Conservation (phyloP, 345 rosid species). For the Citrus glauca region DNA sequence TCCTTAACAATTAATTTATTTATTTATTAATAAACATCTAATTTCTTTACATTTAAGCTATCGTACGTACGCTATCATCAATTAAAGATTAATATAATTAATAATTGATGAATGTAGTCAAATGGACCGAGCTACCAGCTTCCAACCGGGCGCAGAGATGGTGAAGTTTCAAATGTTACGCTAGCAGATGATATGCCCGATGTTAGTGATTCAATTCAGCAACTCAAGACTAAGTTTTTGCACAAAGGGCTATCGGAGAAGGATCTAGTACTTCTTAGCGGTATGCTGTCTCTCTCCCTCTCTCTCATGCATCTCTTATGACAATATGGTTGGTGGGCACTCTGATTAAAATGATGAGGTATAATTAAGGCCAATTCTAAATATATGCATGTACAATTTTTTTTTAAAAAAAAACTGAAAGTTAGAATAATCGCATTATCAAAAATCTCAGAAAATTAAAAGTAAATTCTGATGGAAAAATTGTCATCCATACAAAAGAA, state of each 20-base stretch:
- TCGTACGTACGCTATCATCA: too few species aligned
- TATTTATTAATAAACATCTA: too few species aligned
- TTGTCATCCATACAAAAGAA: too few species aligned
- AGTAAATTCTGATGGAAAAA: too few species aligned
- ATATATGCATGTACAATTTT: too few species aligned
- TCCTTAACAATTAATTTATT: too few species aligned
- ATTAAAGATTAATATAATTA: neutral
- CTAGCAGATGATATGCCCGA: constrained; percentile 67
- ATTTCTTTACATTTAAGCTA: too few species aligned
- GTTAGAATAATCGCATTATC: too few species aligned
- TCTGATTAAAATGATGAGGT: constrained; percentile 22
- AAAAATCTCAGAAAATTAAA: too few species aligned
- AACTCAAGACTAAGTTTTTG: constrained; percentile 54
- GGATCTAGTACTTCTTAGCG: constrained; percentile 77
- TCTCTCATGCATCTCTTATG: constrained; percentile 40
- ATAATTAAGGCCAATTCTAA: too few species aligned
- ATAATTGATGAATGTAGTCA: constrained; percentile 28
- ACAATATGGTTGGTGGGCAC: constrained; percentile 31
- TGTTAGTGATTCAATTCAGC: constrained; percentile 48
- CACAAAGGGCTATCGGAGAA: constrained; percentile 54
- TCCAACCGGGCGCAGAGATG: constrained; percentile 79
- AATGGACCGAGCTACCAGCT: constrained; percentile 63
- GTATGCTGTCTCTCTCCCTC: constrained; percentile 27
- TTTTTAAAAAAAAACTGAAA: too few species aligned
- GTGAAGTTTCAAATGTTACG: constrained; percentile 48